Percentiles rank a stretch among this genome's conserved stretches.
phyloP scores from a whole-genome alignment of 129 eudicot genomes.

The Chrysanthemum lavandulifolium region DNA sequence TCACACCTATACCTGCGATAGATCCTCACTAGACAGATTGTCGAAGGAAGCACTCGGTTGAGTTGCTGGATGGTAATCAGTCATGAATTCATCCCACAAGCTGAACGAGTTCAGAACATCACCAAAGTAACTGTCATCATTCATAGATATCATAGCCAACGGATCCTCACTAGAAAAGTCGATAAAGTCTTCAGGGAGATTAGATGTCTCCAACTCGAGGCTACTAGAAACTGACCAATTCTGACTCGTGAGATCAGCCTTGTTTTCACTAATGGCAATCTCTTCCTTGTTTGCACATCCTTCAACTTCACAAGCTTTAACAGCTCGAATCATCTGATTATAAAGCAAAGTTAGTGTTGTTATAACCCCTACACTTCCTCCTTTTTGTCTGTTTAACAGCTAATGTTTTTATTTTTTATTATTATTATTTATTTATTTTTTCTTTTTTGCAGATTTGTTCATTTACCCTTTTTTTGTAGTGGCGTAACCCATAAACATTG shows the following conservation, averaged over 20 bases:
- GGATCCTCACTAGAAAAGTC: constrained; percentile 24
- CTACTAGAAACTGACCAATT: no score
- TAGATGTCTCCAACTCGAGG: no score
- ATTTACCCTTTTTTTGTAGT: no score
- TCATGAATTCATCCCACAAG: constrained; percentile 42
- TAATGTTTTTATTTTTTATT: no score
- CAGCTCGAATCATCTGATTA: constrained; percentile 52
- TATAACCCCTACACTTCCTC: no score
- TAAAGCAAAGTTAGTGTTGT: no score
- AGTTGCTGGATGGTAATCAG: constrained; percentile 31
- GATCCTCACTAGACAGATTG: constrained; percentile 44
- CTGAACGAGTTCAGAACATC: constrained; percentile 42
- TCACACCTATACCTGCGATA: constrained; percentile 22
- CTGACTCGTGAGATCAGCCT: not conserved
- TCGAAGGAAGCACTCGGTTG: constrained; percentile 41
- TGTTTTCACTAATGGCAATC: constrained; percentile 8
- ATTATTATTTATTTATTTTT: no score
- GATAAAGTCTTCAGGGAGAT: not conserved
- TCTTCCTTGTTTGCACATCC: constrained; percentile 5
- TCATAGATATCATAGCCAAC: constrained; percentile 29
- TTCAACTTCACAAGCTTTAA: constrained; percentile 38
- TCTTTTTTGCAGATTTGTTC: no score
- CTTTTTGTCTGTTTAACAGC: no score
- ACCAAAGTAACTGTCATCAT: constrained; percentile 42
- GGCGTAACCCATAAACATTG: no score